Conservation (phyloP, 176 grass and related monocot species). For the Aegilops sharonensis region DNA sequence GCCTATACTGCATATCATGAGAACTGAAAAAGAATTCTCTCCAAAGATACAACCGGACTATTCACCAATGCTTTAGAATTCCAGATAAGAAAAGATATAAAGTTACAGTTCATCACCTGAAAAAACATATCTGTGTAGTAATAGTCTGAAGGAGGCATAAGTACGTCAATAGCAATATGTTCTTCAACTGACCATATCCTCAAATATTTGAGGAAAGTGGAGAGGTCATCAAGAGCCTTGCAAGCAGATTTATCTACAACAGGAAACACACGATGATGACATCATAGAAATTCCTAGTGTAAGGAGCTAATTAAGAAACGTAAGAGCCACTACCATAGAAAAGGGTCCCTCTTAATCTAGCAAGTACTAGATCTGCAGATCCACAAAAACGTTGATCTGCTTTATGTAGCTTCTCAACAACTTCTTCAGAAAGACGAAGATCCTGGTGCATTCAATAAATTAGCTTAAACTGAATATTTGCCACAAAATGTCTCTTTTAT, state of each 20-base stretch:
- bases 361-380: conserved; percentile 75
- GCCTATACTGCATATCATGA: background rate
- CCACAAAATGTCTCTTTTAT: background rate
- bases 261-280: background rate
- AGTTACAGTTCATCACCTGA: conserved; percentile 54
- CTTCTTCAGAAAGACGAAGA: conserved; percentile 82
- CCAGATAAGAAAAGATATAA: background rate
- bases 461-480: conserved; percentile 8
- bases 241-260: conserved; percentile 81
- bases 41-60: background rate
- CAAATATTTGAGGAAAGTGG: conserved; percentile 71
- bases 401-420: conserved; percentile 89
- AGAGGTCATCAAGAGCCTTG: conserved; percentile 89
- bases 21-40: conserved; percentile 14
- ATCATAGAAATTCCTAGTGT: conserved; percentile 13
- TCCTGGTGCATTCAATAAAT: conserved; percentile 57
- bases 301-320: conserved; percentile 18
- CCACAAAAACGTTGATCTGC: conserved; percentile 94
- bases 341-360: conserved; percentile 91
- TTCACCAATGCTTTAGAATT: background rate
- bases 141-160: conserved; percentile 93
- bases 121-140: conserved; percentile 81
- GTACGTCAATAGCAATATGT: conserved; percentile 80
- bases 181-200: conserved; percentile 71
- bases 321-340: conserved; percentile 65